Conservation (phyloP, 2,329 filamentous ascomycete species). For the Xylariaceae sp. region DNA sequence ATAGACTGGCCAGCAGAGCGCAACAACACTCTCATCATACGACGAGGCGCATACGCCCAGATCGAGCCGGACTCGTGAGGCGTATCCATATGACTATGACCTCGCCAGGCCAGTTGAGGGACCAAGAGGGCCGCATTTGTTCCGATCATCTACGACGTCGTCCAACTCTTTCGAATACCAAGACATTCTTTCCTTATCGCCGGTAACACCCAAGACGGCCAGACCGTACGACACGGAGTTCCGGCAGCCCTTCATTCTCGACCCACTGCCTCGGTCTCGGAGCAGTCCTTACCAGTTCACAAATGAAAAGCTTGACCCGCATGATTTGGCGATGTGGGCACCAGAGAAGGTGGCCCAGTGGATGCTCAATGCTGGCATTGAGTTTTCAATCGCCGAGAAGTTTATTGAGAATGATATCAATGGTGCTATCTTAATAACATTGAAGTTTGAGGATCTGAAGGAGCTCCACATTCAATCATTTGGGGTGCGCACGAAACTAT, state of each 20-base stretch:
- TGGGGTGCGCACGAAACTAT: conserved; percentile 73
- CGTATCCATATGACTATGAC: conserved; percentile 58
- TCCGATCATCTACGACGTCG: conserved; percentile 63
- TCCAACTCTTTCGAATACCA: conserved; percentile 49
- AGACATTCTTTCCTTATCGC: conserved; percentile 64
- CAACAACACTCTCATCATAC: conserved; percentile 82
- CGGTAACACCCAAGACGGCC: conserved; percentile 63
- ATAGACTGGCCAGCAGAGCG: conserved; percentile 68
- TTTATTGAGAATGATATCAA: conserved; percentile 93
- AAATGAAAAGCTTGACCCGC: conserved; percentile 53
- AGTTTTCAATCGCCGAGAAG: conserved; percentile 70
- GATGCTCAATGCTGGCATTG: conserved; percentile 81
- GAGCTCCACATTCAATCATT: conserved; percentile 79
- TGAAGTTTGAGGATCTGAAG: conserved; percentile 84
- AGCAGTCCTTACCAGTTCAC: conserved; percentile 51
- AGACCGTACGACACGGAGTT: conserved; percentile 36
- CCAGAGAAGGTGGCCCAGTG: conserved; percentile 77
- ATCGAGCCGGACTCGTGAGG: conserved; percentile 56
- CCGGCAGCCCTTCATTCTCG: conserved; percentile 34
- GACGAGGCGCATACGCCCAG: conserved; percentile 79
- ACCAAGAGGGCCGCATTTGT: conserved; percentile 81
- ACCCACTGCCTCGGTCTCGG: conserved; percentile 35
- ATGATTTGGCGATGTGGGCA: conserved; percentile 62
- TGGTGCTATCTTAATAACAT: conserved; percentile 78
- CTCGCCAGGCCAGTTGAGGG: conserved; percentile 68